These are phyloP conservation scores for Quercus aquifolioides DNA, from an alignment of 306 rosid species.

Conservation along the genomic window DNA sequence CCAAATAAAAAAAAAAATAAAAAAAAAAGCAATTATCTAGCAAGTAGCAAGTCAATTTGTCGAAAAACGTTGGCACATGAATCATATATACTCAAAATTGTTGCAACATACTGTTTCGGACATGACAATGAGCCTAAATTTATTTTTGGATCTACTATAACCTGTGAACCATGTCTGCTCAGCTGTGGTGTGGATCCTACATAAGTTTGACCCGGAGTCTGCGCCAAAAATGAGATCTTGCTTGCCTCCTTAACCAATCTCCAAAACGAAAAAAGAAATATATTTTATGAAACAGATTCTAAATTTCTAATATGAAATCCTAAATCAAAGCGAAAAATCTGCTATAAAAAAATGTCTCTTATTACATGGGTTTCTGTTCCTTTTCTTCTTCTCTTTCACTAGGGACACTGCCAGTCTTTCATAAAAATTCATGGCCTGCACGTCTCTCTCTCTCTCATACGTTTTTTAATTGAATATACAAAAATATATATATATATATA, in stretches of 20 bases:
- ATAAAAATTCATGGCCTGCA: constrained; percentile 12
- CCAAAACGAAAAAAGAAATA: neutral
- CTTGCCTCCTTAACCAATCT: neutral
- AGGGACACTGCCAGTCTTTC: neutral
- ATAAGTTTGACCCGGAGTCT: neutral
- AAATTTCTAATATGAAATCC: neutral
- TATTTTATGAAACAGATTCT: no score
- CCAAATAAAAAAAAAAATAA: no score
- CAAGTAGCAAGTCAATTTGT: no score
- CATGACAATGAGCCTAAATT: no score
- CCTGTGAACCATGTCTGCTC: neutral
- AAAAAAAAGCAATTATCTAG: no score
- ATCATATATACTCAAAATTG: no score
- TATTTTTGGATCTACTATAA: no score
- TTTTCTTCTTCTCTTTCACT: neutral
- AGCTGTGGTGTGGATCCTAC: neutral
- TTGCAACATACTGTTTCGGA: no score
- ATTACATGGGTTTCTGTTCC: constrained; percentile 1
- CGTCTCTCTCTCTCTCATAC: neutral
- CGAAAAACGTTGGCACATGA: no score
- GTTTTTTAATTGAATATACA: constrained; percentile 5
- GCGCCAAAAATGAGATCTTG: neutral
- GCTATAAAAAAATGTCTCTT: neutral
- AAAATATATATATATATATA: no score
- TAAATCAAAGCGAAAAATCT: neutral